phyloP scores from a whole-genome alignment of 192 early-diverging fungal genomes.

The Spizellomyces punctatus region DNA sequence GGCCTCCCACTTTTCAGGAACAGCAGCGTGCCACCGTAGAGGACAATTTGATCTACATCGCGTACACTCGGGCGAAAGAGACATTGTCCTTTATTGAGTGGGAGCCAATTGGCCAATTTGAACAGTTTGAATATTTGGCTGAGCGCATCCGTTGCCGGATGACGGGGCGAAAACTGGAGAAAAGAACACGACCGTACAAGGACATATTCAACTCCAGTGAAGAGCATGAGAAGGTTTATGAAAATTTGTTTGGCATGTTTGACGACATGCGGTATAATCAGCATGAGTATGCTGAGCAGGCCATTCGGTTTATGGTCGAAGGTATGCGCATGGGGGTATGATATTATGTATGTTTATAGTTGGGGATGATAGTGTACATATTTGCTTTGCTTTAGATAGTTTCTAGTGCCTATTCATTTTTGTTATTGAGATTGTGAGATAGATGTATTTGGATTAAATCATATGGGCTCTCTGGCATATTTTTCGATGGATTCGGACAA shows the following conservation, averaged over 20 bases:
- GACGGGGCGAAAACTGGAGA: conserved; percentile 4
- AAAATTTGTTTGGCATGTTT: background rate
- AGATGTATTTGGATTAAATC: no score
- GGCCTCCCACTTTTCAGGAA: background rate
- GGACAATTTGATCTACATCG: conserved; percentile 31
- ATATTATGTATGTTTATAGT: no score
- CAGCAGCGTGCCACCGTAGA: background rate
- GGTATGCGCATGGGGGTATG: no score
- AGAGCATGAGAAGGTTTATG: background rate
- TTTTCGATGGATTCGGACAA: no score
- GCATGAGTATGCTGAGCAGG: background rate
- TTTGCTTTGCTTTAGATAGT: no score
- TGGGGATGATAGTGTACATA: no score
- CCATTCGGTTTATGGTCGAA: background rate
- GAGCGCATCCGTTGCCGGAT: background rate
- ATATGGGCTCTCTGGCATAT: no score
- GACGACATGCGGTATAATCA: conserved; percentile 6
- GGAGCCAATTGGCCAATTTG: background rate
- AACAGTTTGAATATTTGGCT: conserved; percentile 13
- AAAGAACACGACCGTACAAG: conserved; percentile 15
- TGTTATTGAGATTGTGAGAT: no score
- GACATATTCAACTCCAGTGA: background rate
- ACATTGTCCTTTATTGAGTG: conserved; percentile 18
- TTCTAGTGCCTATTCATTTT: no score
- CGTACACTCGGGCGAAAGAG: conserved; percentile 23